Evolutionary conservation across 2,329 filamentous ascomycete species (phyloP), one percentile per base, ranked within the genome.

Genomic region (Apiospora saccharicola): DNA sequence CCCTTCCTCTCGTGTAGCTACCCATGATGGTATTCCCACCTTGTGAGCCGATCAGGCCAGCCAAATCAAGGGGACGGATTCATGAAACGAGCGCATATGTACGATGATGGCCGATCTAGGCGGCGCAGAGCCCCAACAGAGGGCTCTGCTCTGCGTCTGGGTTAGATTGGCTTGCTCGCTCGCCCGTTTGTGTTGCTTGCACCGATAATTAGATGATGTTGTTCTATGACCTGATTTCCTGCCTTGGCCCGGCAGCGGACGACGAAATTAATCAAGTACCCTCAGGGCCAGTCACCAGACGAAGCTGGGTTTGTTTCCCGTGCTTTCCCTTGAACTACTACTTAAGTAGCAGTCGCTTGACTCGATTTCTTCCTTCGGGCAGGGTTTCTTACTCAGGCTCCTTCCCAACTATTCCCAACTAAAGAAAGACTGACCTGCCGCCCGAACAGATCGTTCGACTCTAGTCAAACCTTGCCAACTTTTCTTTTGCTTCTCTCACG

Each of bases 291-390:
- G 51, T 57, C 51, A 57, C 51, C 26, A 61, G 8, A 10, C 37
- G 16, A 37, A n/a, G 19, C 12, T 3, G n/a, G 49, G 8, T 10
- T 12, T 30, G 51, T 30, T 24, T 30, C 6, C 6, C 19, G 24
- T 64, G 57, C 34, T 41, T 41, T n/a, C 16, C 34, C 19, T 37
- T 37, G 8, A n/a, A 12, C 37, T 41, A 41, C 30, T 64, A 64
- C 57, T 64, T 64, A 64, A 64, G 34, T 41, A 8, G 57, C 26
- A 64, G 34, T 64, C 34, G 10, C 19, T 41, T 64, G 57, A 64
- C 57, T 41, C 30, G 57, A n/a, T 41, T 41, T n/a, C 30, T 34
- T n/a, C 34, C 57, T 13, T 13, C 57, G 34, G 57, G 41, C 34
- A n/a, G 6, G 57, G 7, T 57, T 57, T 10, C 26, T 19, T 64